Evolutionary conservation across 2,329 filamentous ascomycete species (phyloP).

Genomic region (Sodiomyces alkalinus): DNA sequence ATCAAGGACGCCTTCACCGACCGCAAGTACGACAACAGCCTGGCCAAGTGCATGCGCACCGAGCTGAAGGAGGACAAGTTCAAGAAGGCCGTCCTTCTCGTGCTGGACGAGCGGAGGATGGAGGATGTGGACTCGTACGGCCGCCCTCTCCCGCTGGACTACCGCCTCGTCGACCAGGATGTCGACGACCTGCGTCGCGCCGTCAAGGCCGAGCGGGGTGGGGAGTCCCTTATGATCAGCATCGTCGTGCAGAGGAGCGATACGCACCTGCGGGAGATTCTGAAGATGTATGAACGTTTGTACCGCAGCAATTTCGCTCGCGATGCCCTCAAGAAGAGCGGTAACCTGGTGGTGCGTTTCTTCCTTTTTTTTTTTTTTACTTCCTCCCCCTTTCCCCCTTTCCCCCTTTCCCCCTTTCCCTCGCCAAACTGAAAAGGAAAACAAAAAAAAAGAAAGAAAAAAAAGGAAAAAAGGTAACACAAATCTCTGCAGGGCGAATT

Average conservation of each 20-base stretch:
- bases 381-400: conserved; percentile 1
- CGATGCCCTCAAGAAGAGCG: conserved; percentile 75
- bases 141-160: conserved; percentile 38
- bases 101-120: conserved; percentile 70
- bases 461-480: conserved; percentile 3
- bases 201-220: conserved; percentile 61
- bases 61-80: conserved; percentile 96
- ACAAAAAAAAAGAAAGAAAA: no score
- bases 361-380: conserved; percentile 1
- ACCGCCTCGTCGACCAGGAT: conserved; percentile 50
- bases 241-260: conserved; percentile 74
- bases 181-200: conserved; percentile 53
- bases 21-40: conserved; percentile 74
- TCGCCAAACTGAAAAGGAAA: no score
- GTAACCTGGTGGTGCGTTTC: conserved; percentile 73
- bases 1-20: conserved; percentile 87
- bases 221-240: conserved; percentile 74
- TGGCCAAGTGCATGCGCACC: conserved; percentile 75
- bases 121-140: conserved; percentile 61
- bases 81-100: conserved; percentile 70
- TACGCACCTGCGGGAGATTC: conserved; percentile 62
- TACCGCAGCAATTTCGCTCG: conserved; percentile 73
- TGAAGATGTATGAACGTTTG: conserved; percentile 58
- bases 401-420: no score
- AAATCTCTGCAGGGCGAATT: conserved; percentile 61